Conservation (phyloP, 2,329 filamentous ascomycete genomes). For the Gnomoniopsis sp. region DNA sequence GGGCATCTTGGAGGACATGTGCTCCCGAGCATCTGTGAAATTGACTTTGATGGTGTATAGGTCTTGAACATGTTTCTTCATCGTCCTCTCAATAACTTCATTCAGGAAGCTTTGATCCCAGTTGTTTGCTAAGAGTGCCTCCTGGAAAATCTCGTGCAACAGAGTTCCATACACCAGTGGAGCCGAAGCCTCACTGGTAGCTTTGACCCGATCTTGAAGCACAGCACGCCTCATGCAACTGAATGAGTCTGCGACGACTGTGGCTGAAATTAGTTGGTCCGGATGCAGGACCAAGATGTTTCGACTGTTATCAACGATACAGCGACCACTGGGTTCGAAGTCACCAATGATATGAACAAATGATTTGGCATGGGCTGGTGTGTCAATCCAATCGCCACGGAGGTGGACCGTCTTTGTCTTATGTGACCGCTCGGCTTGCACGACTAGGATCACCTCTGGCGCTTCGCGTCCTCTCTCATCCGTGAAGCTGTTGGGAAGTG, state of each 20-base stretch:
- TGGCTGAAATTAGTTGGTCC: constrained; percentile 91
- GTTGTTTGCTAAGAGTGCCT: constrained; percentile 75
- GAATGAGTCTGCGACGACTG: constrained; percentile 95
- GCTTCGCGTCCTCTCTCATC: constrained; percentile 57
- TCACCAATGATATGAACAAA: constrained; percentile 84
- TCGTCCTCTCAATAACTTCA: constrained; percentile 62
- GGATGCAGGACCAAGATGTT: constrained; percentile 91
- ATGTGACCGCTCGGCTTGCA: constrained; percentile 73
- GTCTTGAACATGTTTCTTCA: constrained; percentile 80
- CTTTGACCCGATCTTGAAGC: constrained; percentile 91
- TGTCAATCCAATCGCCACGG: constrained; percentile 83
- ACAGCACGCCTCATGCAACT: constrained; percentile 87
- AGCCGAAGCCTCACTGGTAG: constrained; percentile 73
- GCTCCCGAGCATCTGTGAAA: constrained; percentile 68
- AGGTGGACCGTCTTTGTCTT: constrained; percentile 67
- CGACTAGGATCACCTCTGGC: constrained; percentile 77
- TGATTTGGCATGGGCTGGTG: constrained; percentile 67
- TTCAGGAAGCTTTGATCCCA: constrained; percentile 72
- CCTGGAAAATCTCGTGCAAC: constrained; percentile 92
- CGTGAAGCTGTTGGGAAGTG: constrained; percentile 66
- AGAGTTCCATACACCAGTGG: constrained; percentile 90
- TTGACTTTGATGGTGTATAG: constrained; percentile 83
- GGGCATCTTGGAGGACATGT: constrained; percentile 78
- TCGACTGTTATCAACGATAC: constrained; percentile 75
- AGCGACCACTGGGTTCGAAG: constrained; percentile 68